Evolutionary conservation across 805 yeast genomes (phyloP).

Genomic region (Kregervanrija pseudodelftensis): DNA sequence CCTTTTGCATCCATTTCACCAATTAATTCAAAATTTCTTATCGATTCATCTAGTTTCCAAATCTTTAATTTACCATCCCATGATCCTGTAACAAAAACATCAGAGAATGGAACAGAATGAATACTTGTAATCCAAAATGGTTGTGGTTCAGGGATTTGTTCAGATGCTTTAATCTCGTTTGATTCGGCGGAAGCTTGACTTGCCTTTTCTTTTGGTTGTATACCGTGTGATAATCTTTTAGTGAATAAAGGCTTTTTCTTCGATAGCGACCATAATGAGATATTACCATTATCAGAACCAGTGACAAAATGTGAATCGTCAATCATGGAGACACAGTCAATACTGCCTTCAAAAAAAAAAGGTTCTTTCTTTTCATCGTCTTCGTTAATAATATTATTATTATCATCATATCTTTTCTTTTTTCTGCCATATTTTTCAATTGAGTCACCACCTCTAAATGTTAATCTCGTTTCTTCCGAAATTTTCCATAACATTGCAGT

Average conservation of each 20-base stretch:
- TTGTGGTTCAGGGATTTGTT: conserved; percentile 60
- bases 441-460: conserved; percentile 84
- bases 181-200: conserved; percentile 50
- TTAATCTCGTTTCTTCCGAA: conserved; percentile 87
- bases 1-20: conserved; percentile 64
- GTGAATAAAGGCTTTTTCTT: conserved; percentile 82
- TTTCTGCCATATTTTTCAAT: conserved; percentile 31
- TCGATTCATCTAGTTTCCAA: conserved; percentile 67
- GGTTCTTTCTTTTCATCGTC: conserved; percentile 14
- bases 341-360: conserved; percentile 72
- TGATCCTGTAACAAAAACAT: conserved; percentile 82
- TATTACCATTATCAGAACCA: conserved; percentile 90
- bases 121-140: conserved; percentile 86
- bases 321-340: conserved; percentile 83
- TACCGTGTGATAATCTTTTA: conserved; percentile 72
- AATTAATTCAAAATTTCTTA: conserved; percentile 52
- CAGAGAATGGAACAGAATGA: conserved; percentile 77
- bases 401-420: conserved; percentile 27
- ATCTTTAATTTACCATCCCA: conserved; percentile 71
- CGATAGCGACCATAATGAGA: conserved; percentile 83
- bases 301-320: conserved; percentile 92
- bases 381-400: conserved; percentile 16
- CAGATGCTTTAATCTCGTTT: conserved; percentile 26
- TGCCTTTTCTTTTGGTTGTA: conserved; percentile 34
- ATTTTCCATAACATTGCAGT: conserved; percentile 97